Conservation (phyloP, 2,329 filamentous ascomycete species). For the Neurospora sp. region DNA sequence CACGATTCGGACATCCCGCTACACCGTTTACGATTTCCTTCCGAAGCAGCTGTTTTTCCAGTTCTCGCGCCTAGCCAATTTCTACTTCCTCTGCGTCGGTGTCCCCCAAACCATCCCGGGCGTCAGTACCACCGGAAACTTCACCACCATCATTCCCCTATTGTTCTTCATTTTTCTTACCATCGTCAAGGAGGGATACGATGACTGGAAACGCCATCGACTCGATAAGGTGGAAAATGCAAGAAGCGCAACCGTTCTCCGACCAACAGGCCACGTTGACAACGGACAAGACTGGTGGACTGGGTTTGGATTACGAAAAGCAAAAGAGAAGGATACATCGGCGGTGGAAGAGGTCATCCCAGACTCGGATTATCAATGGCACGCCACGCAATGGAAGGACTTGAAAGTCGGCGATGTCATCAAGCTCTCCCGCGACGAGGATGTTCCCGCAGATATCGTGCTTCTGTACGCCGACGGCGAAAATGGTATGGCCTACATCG, state of each 20-base stretch:
- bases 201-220: slow-evolving; percentile 71
- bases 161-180: slow-evolving; percentile 71
- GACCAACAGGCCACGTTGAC: slow-evolving; percentile 22
- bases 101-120: slow-evolving; percentile 75
- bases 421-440: slow-evolving; percentile 56
- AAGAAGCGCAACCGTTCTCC: slow-evolving; percentile 36
- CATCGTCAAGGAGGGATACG: slow-evolving; percentile 78
- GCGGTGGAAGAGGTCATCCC: slow-evolving; percentile 35
- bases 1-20: slow-evolving; percentile 72
- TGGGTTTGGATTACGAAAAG: background rate
- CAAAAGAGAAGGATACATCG: slow-evolving; percentile 25
- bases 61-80: slow-evolving; percentile 79
- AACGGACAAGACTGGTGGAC: background rate
- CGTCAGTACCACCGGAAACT: slow-evolving; percentile 65
- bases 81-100: slow-evolving; percentile 76
- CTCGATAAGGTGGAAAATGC: slow-evolving; percentile 76
- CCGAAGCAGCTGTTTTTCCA: slow-evolving; percentile 79
- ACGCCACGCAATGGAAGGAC: slow-evolving; percentile 32
- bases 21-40: slow-evolving; percentile 75
- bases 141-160: slow-evolving; percentile 64
- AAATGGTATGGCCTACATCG: slow-evolving; percentile 71
- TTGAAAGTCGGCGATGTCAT: slow-evolving; percentile 42
- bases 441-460: slow-evolving; percentile 73
- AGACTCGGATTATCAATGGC: slow-evolving; percentile 32
- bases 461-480: slow-evolving; percentile 69